Evolutionary conservation across 805 yeast species (phyloP).

Genomic region (Yarrowia sp.): DNA sequence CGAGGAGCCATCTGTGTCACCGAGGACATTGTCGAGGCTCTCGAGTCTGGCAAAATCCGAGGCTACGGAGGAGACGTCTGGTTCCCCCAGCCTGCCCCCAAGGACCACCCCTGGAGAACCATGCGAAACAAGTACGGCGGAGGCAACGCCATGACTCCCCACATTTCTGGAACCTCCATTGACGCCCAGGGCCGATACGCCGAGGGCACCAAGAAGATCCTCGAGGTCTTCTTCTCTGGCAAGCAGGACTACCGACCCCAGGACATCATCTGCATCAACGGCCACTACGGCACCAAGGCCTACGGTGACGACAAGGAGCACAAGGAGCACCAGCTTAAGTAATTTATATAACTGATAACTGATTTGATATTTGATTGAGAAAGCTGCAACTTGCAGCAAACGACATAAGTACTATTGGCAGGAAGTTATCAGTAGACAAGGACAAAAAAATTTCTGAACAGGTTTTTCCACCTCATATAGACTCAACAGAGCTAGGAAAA

Average conservation of each 20-base stretch:
- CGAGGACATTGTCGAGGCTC: conserved; percentile 46
- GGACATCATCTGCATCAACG: conserved; percentile 68
- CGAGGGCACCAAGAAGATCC: conserved; percentile 62
- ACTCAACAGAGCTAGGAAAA: too few relatives aligned
- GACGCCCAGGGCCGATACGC: conserved; percentile 80
- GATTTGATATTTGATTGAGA: too few relatives aligned
- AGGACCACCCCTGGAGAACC: conserved; percentile 72
- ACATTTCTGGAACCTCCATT: conserved; percentile 72
- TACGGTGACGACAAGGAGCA: conserved; percentile 48
- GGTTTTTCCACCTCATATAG: too few relatives aligned
- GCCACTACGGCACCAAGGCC: conserved; percentile 69
- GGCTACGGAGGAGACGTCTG: conserved; percentile 62
- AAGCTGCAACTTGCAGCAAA: too few relatives aligned
- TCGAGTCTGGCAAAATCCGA: conserved; percentile 51
- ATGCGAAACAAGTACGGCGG: conserved; percentile 64
- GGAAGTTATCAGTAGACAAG: too few relatives aligned
- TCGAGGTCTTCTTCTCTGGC: conserved; percentile 59
- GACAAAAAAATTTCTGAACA: too few relatives aligned
- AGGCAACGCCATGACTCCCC: conserved; percentile 86
- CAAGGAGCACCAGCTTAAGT: neutral
- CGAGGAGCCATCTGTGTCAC: conserved; percentile 45
- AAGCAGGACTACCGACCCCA: conserved; percentile 68
- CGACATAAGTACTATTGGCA: too few relatives aligned
- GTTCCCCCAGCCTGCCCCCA: conserved; percentile 82
- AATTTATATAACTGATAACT: neutral